Evolutionary conservation across 768 basidiomycete genomes (phyloP), one percentile per base, ranked within the genome.

Genomic region (Hemileccinum impolitum): DNA sequence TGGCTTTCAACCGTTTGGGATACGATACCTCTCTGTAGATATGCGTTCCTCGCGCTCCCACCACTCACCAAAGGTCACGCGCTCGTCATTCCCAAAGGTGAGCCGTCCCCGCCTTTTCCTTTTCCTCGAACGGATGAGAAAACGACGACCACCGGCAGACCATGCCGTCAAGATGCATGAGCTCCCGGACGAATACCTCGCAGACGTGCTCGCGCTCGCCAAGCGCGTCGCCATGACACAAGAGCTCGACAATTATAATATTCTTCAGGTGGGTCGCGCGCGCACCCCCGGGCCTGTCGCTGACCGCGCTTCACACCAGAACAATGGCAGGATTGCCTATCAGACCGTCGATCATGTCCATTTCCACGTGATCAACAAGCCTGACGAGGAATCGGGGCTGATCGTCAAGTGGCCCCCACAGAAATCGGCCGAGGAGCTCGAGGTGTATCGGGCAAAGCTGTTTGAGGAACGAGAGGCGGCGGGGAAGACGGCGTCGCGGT

Each of bases 311-410:
- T 23, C 23, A 23, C 3, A 23, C 3, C 53, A 84, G 82, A 87
- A 87, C 71, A 87, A 87, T 60, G 85, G 85, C 6, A 63, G 72
- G 45, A 71, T 79, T 56, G 85, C 78, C 46, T 82, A 77, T 58
- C 82, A 81, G 70, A 73, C 76, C 34, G 90, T 95, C 35, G 78
- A 82, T 48, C 92, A 95, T 61, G 90, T 92, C 8, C 92, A 94
- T 66, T 93, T 92, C 71, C 92, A 97, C 61, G 76, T 96, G 55
- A 94, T 96, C 52, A 90, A 91, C 10, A 97, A 96, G 67, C 90
- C 89, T 10, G 78, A 84, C 43, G 62, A 75, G 4, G 15, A 35
- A 0, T 81, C 85, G 55, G 95, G 95, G 4, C 77, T 98, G 30
- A 80, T 80, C 13, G 72, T 98, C 48, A 9, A 79, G 4, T 97